These are phyloP conservation scores for Gleditsia sinensis DNA, from an alignment of 306 rosid species.

Conservation along the genomic window DNA sequence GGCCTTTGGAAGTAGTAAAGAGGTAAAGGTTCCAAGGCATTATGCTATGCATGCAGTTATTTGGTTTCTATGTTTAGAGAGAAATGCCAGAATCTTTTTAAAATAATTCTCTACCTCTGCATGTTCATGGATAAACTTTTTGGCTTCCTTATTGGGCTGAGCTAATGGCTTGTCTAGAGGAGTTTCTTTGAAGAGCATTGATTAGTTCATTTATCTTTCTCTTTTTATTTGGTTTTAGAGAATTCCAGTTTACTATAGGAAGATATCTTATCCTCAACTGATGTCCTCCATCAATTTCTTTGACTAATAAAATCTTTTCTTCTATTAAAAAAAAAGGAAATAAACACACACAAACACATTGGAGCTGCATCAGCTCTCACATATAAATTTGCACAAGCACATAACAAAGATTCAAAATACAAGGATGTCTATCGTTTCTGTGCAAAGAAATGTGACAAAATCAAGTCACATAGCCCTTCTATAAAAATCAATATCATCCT, in stretches of 20 bases:
- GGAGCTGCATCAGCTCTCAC: constrained; percentile 3
- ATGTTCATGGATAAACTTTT: not conserved
- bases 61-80: not conserved
- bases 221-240: not conserved
- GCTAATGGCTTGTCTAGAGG: not conserved
- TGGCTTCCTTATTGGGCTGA: not conserved
- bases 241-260: not conserved
- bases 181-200: not conserved
- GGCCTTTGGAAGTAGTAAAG: not conserved
- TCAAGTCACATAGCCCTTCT: not conserved
- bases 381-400: not conserved
- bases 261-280: not conserved
- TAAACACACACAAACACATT: not conserved
- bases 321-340: not conserved
- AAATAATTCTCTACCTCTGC: not conserved
- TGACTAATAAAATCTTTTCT: not conserved
- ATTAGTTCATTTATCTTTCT: not conserved
- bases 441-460: not conserved
- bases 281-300: not conserved
- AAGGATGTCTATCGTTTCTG: not conserved
- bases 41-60: constrained; percentile 5
- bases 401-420: not conserved
- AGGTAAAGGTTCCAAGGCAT: not conserved
- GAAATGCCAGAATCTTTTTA: not conserved
- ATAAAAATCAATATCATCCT: not conserved